phyloP scores from a whole-genome alignment of 345 rosid genomes.

The Pistacia atlantica region DNA sequence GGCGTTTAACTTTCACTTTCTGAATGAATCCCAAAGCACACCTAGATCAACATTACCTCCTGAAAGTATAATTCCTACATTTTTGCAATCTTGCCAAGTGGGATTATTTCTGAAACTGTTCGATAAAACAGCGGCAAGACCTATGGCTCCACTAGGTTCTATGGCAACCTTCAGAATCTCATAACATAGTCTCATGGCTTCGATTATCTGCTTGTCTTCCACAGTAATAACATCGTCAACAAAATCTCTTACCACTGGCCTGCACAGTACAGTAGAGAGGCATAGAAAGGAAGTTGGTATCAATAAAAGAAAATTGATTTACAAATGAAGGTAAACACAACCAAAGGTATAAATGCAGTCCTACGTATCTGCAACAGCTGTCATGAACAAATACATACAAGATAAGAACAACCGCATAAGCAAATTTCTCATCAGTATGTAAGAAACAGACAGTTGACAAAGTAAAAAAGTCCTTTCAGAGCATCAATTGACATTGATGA shows the following conservation, averaged over 20 bases:
- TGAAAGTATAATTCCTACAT: constrained; percentile 67
- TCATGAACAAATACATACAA: not conserved
- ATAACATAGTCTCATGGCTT: constrained; percentile 84
- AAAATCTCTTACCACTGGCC: constrained; percentile 82
- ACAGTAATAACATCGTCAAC: constrained; percentile 72
- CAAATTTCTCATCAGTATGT: not conserved
- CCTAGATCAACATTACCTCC: constrained; percentile 90
- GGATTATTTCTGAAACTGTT: constrained; percentile 56
- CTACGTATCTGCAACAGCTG: not conserved
- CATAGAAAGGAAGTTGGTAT: not conserved
- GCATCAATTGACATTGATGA: constrained; percentile 8
- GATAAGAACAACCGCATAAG: not conserved
- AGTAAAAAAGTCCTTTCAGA: not conserved
- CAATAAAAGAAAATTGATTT: not conserved
- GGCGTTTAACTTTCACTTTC: constrained; percentile 17
- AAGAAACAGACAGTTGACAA: constrained; percentile 4
- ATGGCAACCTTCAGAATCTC: constrained; percentile 82
- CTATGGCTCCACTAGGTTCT: constrained; percentile 96
- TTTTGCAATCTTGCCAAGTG: constrained; percentile 53
- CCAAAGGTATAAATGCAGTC: not conserved
- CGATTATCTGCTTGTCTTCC: constrained; percentile 67
- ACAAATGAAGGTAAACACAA: not conserved
- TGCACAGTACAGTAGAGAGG: constrained; percentile 26
- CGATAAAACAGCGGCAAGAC: constrained; percentile 87
- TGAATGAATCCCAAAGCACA: constrained; percentile 65